Base-by-base conservation (phyloP, 176 grass and related monocot species). In the Carex cristatella region DNA sequence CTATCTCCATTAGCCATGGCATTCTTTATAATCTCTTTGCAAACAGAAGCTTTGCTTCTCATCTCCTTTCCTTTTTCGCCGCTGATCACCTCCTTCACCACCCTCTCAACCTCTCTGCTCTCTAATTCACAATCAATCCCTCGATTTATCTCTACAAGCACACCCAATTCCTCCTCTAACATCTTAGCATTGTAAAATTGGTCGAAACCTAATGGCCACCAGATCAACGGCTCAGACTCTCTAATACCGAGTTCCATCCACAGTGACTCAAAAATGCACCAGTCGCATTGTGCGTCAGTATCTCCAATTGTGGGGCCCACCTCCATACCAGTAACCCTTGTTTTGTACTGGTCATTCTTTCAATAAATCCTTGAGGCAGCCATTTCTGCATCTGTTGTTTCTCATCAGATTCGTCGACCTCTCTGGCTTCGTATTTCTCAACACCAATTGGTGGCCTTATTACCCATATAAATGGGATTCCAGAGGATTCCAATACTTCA, bases 231-330 rank as follows among this genome's bases (percentile, higher is more conserved):
- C 80, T 82, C 18, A 82, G 61, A 27, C 80, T 82, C 61, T 82
- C 80, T 6, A 82, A 8, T 84, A 69, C 63, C 23, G 86, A 90
- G 72, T 90, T 87, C 85, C 89, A 90, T 13, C 85, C 89, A 79
- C 85, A 84, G 65, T 90, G 89, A 59, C 82, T 88, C 12, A 88
- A 83, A 81, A 88, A 88, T 49, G 86, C 86, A 60, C 79, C 83
- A 5, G 62, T 86, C 3, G 86, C 84, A 32, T 72, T 68, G 83
- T 91, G 89, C 16, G 70, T 84, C 30, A 91, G 83, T 75, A 91
- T 53, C 23, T 18, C 30, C 51, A 85, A 18, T 68, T 88, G 89
- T 2, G 79, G 84, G 10, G 89, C 86, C 86, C 89, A 91, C 83
- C 63, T 30, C 76, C 78, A 84, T 81, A 84, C 83, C 83, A 91